Conservation (phyloP, 2,329 filamentous ascomycete genomes). For the Colletotrichum spaethianum region DNA sequence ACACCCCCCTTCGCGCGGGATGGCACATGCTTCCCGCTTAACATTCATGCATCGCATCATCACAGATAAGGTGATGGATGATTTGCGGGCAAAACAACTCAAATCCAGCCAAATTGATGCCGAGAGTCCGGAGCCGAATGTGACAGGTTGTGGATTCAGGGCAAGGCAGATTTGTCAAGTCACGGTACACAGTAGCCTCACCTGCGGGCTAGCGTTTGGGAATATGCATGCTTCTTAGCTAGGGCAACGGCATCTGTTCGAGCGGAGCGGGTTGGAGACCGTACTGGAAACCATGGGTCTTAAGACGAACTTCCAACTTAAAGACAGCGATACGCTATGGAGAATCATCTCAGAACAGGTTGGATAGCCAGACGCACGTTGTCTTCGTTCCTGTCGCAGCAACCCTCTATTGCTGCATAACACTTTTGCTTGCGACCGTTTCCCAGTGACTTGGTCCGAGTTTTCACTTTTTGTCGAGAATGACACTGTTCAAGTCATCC, state of each 20-base stretch:
- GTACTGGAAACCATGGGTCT: no score
- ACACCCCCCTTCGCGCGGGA: neutral
- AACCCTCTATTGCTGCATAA: neutral
- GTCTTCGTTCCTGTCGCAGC: neutral
- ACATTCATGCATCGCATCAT: slow-evolving; percentile 13
- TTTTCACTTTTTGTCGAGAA: neutral
- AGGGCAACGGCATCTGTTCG: neutral
- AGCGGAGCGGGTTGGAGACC: neutral
- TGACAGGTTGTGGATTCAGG: slow-evolving; percentile 1
- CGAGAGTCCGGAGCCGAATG: slow-evolving; percentile 6
- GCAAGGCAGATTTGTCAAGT: slow-evolving; percentile 13
- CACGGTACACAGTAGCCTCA: neutral
- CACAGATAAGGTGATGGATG: neutral
- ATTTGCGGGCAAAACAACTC: neutral
- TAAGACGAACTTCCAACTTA: neutral
- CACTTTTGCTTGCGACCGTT: neutral
- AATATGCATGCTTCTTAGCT: slow-evolving; percentile 19
- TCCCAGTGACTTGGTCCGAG: no score
- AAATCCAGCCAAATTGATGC: neutral
- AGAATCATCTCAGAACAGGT: neutral
- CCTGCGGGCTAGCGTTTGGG: slow-evolving; percentile 3
- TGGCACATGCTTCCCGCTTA: slow-evolving; percentile 10
- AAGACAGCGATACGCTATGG: neutral
- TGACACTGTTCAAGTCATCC: slow-evolving; percentile 15
- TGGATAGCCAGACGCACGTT: neutral